phyloP scores from a whole-genome alignment of 164 flowering plant genomes.

The Vitis riparia region DNA sequence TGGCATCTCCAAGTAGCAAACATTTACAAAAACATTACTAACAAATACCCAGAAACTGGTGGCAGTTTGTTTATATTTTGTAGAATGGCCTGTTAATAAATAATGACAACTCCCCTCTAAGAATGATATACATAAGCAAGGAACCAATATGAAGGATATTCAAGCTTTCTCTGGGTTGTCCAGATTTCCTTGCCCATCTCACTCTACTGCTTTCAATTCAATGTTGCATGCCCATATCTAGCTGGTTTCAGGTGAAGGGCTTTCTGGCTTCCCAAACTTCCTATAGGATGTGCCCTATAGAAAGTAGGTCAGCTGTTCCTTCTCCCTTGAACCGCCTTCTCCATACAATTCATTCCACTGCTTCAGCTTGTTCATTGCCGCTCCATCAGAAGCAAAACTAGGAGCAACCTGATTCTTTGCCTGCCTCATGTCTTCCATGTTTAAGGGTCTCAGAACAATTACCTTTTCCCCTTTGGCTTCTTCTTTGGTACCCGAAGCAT shows the following conservation, averaged over 20 bases:
- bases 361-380: slow-evolving; percentile 63
- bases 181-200: neutral
- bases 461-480: slow-evolving; percentile 49
- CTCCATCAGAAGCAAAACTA: slow-evolving; percentile 69
- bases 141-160: too few relatives aligned
- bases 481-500: slow-evolving; percentile 29
- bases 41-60: neutral
- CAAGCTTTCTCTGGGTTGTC: neutral
- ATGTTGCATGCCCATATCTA: too few relatives aligned
- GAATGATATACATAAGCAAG: too few relatives aligned
- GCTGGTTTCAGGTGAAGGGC: neutral
- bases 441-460: slow-evolving; percentile 67
- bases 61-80: neutral
- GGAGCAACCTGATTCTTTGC: slow-evolving; percentile 96
- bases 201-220: neutral
- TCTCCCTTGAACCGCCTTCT: slow-evolving; percentile 82
- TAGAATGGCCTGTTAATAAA: neutral
- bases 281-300: slow-evolving; percentile 26
- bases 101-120: too few relatives aligned
- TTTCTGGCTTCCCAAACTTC: neutral
- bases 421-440: slow-evolving; percentile 90
- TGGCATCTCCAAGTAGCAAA: slow-evolving; percentile 15
- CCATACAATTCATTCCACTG: slow-evolving; percentile 84
- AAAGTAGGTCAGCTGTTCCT: slow-evolving; percentile 70
- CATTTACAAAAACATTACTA: slow-evolving; percentile 1